Percentiles rank a stretch among this genome's conserved stretches.
Evolutionary conservation across 176 grass and related monocot genomes (phyloP).

Genomic region (Secale cereale): DNA sequence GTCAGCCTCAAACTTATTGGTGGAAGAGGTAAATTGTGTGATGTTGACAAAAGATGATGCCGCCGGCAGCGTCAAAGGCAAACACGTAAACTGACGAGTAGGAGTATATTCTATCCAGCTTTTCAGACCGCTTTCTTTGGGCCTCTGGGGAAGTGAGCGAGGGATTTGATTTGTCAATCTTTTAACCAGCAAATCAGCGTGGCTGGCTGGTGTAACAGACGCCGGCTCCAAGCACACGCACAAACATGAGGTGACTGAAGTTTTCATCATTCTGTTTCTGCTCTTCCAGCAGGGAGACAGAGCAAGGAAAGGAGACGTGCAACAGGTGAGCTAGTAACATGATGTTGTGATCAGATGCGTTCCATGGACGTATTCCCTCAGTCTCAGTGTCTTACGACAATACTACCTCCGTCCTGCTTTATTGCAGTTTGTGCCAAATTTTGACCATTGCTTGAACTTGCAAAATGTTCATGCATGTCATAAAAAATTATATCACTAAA

Average conservation of each 20-base stretch:
- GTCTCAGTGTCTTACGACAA: too few species aligned
- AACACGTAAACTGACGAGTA: slow-evolving; percentile 30
- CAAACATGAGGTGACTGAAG: slow-evolving; percentile 36
- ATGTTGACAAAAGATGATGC: slow-evolving; percentile 46
- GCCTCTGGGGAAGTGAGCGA: not conserved
- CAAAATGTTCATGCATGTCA: too few species aligned
- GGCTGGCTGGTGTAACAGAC: slow-evolving; percentile 20
- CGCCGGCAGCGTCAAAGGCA: slow-evolving; percentile 30
- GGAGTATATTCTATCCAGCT: not conserved
- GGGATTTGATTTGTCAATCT: slow-evolving; percentile 56
- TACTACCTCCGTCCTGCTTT: too few species aligned
- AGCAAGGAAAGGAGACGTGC: too few species aligned
- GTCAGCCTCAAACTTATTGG: too few species aligned
- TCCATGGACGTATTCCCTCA: too few species aligned
- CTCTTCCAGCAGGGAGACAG: slow-evolving; percentile 10
- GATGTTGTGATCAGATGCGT: too few species aligned
- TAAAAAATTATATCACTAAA: too few species aligned
- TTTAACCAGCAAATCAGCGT: slow-evolving; percentile 39
- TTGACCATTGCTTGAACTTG: too few species aligned
- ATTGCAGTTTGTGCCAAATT: too few species aligned
- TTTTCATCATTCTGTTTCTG: slow-evolving; percentile 48
- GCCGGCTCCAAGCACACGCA: slow-evolving; percentile 42
- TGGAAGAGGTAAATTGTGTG: too few species aligned
- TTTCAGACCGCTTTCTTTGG: slow-evolving; percentile 5
- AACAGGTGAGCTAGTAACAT: too few species aligned